Base-by-base conservation (phyloP, 495 filamentous ascomycete genomes). In the Xylaria scruposa region DNA sequence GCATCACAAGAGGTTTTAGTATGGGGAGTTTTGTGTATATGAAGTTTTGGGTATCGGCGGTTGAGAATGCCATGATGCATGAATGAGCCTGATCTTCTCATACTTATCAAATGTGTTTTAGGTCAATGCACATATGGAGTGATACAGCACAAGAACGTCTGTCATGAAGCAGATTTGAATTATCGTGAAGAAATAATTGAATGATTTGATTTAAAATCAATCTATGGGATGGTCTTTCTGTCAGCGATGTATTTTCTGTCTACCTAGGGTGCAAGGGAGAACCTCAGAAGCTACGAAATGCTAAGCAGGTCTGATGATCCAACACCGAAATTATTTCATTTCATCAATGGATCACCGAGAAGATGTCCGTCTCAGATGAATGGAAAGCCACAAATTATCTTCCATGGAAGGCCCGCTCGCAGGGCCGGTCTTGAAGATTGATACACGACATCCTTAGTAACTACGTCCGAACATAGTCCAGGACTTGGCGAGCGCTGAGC, bases 391-490 rank as follows among this genome's bases (percentile, higher is more conserved):
- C 26, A 42, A 3, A 24, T 63, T 44, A 21, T 36, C 53, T 36
- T 26, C 49, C 26, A 66, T 42, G 21, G 42, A 44, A 15, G 10
- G 26, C 15, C 24, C 42, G 24, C 49, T 21, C 21, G 21, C 17
- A 68, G 24, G 17, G 36, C n/a, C 3, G n/a, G 56, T 40, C 51
- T 51, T 21, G 42, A 38, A 31, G 31, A 29, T 17, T 19, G n/a
- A 24, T 40, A 26, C 53, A 29, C 21, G 15, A 60, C 29, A 29
- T 8, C 46, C 38, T 26, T 85, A 89, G 73, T 89, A 89, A 75
- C 85, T 87, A 62, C 94, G 87, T 68, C 94, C 94, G 81, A 96
- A 97, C 90, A 96, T 91, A 80, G 90, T 90, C 90, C 93, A 97
- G 72, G 91, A 86, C 87, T 94, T 89, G 29, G 94, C 94, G 15